These are phyloP conservation scores for Xylariaceae sp. DNA, from an alignment of 2,329 filamentous ascomycete species.

Conservation along the genomic window DNA sequence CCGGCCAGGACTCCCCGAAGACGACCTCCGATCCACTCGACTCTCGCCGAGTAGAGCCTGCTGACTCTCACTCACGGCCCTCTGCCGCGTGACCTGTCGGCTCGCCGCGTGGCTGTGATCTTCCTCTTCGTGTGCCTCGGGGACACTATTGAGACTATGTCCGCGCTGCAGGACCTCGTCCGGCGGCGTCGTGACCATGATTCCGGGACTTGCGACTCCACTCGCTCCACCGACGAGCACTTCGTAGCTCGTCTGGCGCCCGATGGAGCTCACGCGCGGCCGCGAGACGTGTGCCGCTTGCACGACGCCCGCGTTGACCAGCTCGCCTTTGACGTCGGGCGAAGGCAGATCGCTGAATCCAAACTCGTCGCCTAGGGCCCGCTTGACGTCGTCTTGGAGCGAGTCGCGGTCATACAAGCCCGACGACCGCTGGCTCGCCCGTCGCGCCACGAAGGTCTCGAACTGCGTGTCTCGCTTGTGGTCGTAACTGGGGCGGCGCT, in stretches of 20 bases:
- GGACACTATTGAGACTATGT: slow-evolving; percentile 41
- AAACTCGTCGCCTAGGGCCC: slow-evolving; percentile 44
- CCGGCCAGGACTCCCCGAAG: slow-evolving; percentile 9
- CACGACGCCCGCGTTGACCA: slow-evolving; percentile 32
- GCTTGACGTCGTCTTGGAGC: slow-evolving; percentile 38
- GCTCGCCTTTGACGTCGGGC: slow-evolving; percentile 8
- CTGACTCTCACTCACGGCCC: slow-evolving; percentile 16
- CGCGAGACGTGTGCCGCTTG: slow-evolving; percentile 26
- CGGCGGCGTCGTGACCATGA: slow-evolving; percentile 23
- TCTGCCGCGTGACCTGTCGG: not conserved
- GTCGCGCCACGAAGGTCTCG: slow-evolving; percentile 52
- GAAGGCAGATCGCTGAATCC: slow-evolving; percentile 32
- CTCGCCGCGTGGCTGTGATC: slow-evolving; percentile 12
- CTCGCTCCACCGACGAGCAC: slow-evolving; percentile 15
- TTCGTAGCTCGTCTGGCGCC: slow-evolving; percentile 37
- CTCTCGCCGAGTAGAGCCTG: slow-evolving; percentile 12
- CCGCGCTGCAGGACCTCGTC: slow-evolving; percentile 23
- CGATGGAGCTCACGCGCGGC: slow-evolving; percentile 34
- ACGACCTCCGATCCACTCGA: slow-evolving; percentile 3
- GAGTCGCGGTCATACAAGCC: slow-evolving; percentile 27
- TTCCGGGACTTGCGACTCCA: slow-evolving; percentile 14
- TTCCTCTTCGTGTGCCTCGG: slow-evolving; percentile 41
- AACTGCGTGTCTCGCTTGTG: slow-evolving; percentile 57
- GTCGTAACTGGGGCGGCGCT: slow-evolving; percentile 45
- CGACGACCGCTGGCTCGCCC: slow-evolving; percentile 32